Percentiles rank a stretch among this genome's conserved stretches.
These are phyloP conservation scores for Bruguiera hainesii DNA, from an alignment of 441 rosid species.

Conservation along the genomic window DNA sequence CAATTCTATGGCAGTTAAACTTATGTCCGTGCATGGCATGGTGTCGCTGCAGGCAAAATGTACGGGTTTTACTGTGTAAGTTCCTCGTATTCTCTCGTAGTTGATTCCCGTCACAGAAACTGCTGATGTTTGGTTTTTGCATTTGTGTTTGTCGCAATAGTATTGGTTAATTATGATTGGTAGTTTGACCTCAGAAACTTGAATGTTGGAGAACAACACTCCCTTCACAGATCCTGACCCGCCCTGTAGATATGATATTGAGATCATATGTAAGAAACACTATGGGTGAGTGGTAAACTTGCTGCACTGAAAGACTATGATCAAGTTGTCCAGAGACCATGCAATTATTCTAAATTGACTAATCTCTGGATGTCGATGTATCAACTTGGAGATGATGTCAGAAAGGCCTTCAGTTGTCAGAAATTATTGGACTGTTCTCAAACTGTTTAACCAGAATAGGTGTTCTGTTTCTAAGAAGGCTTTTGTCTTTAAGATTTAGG, in stretches of 20 bases:
- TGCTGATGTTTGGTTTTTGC: constrained; percentile 85
- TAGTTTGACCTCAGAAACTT: constrained; percentile 75
- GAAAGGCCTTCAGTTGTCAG: too few relatives aligned
- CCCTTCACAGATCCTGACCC: constrained; percentile 89
- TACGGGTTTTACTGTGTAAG: constrained; percentile 78
- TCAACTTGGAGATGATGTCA: too few relatives aligned
- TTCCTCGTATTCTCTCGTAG: constrained; percentile 74
- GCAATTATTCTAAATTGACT: background rate
- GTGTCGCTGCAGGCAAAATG: constrained; percentile 95
- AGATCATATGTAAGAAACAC: constrained; percentile 14
- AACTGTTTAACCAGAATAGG: constrained; percentile 1
- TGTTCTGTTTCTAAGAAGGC: background rate
- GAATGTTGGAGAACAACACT: constrained; percentile 87
- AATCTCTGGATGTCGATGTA: background rate
- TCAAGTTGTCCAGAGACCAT: too few relatives aligned
- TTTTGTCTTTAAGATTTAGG: background rate
- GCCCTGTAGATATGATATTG: constrained; percentile 56
- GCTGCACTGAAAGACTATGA: background rate
- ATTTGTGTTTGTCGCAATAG: constrained; percentile 75
- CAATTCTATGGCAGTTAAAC: constrained; percentile 59
- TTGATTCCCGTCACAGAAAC: constrained; percentile 86
- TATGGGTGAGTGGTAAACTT: constrained; percentile 10
- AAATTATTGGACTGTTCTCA: constrained; percentile 1
- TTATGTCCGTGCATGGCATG: constrained; percentile 72
- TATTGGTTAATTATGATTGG: constrained; percentile 92